These are phyloP conservation scores for Puccinellia tenuiflora DNA, from an alignment of 176 grass and related monocot species.

Conservation along the genomic window DNA sequence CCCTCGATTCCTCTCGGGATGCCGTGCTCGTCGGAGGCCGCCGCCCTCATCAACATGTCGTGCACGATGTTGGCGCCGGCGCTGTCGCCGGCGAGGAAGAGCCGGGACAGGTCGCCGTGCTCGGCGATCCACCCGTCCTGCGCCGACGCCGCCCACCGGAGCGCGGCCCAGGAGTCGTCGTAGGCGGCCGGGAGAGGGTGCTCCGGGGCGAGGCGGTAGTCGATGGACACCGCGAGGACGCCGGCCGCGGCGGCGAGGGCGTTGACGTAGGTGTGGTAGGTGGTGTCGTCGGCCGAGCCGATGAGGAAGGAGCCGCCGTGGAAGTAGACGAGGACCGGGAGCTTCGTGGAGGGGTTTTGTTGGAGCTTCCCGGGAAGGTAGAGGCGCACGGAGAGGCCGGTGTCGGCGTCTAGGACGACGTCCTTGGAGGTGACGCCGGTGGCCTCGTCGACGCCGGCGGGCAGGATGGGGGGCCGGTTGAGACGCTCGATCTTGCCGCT, in stretches of 20 bases:
- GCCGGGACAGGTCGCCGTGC: constrained; percentile 36
- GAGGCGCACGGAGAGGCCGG: constrained; percentile 45
- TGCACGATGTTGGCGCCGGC: constrained; percentile 64
- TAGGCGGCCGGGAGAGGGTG: constrained; percentile 52
- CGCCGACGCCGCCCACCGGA: constrained; percentile 23
- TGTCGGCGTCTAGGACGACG: constrained; percentile 36
- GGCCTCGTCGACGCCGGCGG: constrained; percentile 1
- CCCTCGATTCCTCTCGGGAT: constrained; percentile 17
- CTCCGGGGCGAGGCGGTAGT: constrained; percentile 55
- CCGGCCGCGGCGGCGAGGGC: constrained; percentile 30
- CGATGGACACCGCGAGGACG: constrained; percentile 35
- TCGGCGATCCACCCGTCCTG: constrained; percentile 44
- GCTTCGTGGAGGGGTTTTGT: constrained; percentile 6
- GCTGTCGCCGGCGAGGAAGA: constrained; percentile 70
- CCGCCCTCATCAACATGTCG: constrained; percentile 25
- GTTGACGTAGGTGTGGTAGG: constrained; percentile 31
- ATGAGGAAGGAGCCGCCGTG: constrained; percentile 39
- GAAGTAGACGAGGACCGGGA: constrained; percentile 51
- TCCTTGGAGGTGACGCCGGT: constrained; percentile 64
- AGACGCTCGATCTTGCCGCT: constrained; percentile 49
- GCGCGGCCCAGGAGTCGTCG: constrained; percentile 45
- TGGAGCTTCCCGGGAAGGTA: constrained; percentile 39
- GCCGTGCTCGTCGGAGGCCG: neutral
- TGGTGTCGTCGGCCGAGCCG: constrained; percentile 10
- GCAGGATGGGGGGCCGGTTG: neutral